Percentiles rank a stretch among this genome's conserved stretches.
phyloP scores from a whole-genome alignment of 1,284 basidiomycete genomes.

The Moesziomyces parantarcticus region DNA sequence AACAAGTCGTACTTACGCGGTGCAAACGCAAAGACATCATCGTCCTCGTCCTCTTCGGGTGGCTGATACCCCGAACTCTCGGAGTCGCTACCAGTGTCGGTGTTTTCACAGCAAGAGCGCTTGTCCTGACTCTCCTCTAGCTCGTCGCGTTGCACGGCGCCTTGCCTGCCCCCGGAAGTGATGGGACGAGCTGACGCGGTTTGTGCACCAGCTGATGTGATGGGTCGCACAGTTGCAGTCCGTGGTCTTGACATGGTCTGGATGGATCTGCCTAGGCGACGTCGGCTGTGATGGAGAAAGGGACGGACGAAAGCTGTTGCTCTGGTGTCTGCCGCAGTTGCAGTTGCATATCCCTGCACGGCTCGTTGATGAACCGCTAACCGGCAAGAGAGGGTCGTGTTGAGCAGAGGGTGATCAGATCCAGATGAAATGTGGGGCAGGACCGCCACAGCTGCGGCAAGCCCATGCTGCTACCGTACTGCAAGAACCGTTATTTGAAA shows the following conservation, averaged over 20 bases:
- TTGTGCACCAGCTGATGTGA: slow-evolving; percentile 20
- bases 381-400: too few relatives aligned
- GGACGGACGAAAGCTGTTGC: neutral
- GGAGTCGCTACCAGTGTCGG: slow-evolving; percentile 1
- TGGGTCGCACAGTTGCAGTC: slow-evolving; percentile 14
- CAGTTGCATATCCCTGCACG: too few relatives aligned
- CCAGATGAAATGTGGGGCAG: too few relatives aligned
- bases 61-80: slow-evolving; percentile 7
- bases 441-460: too few relatives aligned
- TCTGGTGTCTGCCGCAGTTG: neutral
- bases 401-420: too few relatives aligned
- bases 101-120: neutral
- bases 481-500: too few relatives aligned
- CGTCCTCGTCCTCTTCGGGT: slow-evolving; percentile 28
- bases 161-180: slow-evolving; percentile 6
- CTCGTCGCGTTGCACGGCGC: neutral
- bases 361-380: too few relatives aligned
- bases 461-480: too few relatives aligned
- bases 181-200: slow-evolving; percentile 6
- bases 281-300: neutral
- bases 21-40: slow-evolving; percentile 43
- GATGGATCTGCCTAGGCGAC: neutral
- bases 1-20: slow-evolving; percentile 18
- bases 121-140: neutral
- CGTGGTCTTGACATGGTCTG: slow-evolving; percentile 28